Evolutionary conservation across 2,329 filamentous ascomycete species (phyloP), one percentile per base, ranked within the genome.

Genomic region (Colletotrichum gloeosporioides): DNA sequence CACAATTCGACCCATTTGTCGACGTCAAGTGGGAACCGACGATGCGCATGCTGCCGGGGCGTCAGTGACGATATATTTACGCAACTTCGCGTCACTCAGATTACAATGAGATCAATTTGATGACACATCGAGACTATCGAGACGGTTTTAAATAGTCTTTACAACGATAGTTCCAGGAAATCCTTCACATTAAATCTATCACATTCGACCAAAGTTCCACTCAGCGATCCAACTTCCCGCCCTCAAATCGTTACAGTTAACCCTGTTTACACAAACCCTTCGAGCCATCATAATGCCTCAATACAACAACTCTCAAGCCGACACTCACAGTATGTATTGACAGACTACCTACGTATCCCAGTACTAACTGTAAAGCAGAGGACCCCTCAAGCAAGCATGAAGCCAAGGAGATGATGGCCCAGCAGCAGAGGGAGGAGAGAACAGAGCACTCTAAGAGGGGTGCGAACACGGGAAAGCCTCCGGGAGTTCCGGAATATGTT

Each of bases 391-490:
- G 71, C 57, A 64, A 73, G 18, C 31, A 61, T 10, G 65, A 73
- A 25, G 65, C 57, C 9, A 73, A 44, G 31, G 36, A 73, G 39
- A 61, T 64, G 34, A 73, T 73, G 22, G 55, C 65, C 5, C 34
- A 73, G 25, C 57, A 73, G 39, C 31, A 62, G 15, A 36, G 39
- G 4, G 39, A 64, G 39, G 39, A 73, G 39, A 73, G 65, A 55
- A 70, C 12, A 6, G 71, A 73, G 31, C 65, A 69, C 65, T 73
- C 71, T 7, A 73, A 73, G 57, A 69, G 57, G 1, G 71, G 71
- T n/a, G 71, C 71, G 7, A 73, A 73, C 65, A 73, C 57, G 6
- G 32, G 49, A 22, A 71, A 71, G 61, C 61, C 44, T 3, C 18
- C 63, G 5, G 49, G 69, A 6, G 62, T 71, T 13, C 29, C 59